Percentiles rank a stretch among this genome's conserved stretches.
Conservation (phyloP, 208 protist genomes). For the Acanthamoeba triangularis region DNA sequence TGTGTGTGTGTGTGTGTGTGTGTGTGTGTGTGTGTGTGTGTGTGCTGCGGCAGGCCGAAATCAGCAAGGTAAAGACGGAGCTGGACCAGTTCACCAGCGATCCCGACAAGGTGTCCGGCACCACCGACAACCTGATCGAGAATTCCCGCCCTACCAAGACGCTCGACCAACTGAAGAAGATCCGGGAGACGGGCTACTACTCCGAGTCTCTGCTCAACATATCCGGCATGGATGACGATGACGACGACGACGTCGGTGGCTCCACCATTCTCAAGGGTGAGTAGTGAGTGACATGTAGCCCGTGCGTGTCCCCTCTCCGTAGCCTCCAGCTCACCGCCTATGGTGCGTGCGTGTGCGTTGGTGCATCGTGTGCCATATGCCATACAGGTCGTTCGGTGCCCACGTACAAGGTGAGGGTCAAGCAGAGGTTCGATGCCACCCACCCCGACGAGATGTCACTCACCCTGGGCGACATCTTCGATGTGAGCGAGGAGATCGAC, state of each 20-base stretch:
- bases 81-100: slow-evolving; percentile 24
- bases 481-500: slow-evolving; percentile 47
- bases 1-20: not conserved
- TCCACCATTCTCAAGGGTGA: not conserved
- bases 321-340: not conserved
- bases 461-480: slow-evolving; percentile 26
- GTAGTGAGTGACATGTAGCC: not conserved
- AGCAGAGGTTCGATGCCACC: slow-evolving; percentile 35
- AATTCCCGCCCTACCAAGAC: not conserved
- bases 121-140: not conserved
- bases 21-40: not conserved
- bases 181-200: slow-evolving; percentile 29
- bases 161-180: slow-evolving; percentile 5
- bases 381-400: not conserved
- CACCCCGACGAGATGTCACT: slow-evolving; percentile 35
- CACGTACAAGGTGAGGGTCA: slow-evolving; percentile 25
- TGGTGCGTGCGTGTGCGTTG: not conserved
- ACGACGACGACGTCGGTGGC: not conserved
- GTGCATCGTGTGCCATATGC: not conserved
- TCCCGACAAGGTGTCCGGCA: not conserved
- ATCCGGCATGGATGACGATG: slow-evolving; percentile 11
- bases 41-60: not conserved
- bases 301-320: not conserved
- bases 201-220: slow-evolving; percentile 17
- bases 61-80: not conserved